Conservation (phyloP, 345 rosid species). For the Reutealis trisperma region DNA sequence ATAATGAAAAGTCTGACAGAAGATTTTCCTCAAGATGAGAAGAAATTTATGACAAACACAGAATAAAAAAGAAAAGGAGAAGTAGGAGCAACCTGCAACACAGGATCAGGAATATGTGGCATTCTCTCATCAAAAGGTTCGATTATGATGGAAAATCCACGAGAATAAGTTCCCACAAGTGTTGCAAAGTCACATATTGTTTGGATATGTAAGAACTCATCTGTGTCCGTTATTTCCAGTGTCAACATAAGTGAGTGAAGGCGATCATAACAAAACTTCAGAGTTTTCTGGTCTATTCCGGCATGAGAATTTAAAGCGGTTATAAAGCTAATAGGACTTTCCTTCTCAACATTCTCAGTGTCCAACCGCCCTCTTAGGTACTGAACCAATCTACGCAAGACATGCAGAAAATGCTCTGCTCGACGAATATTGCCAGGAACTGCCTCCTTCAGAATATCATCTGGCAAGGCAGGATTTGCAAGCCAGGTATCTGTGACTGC, state of each 20-base stretch:
- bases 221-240: conserved; percentile 92
- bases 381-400: conserved; percentile 84
- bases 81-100: conserved; percentile 66
- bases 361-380: conserved; percentile 75
- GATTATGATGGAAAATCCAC: conserved; percentile 92
- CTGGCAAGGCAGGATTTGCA: conserved; percentile 97
- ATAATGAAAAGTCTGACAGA: neutral
- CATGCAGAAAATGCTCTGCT: conserved; percentile 94
- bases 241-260: conserved; percentile 94
- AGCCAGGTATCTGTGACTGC: conserved; percentile 88
- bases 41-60: neutral
- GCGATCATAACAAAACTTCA: conserved; percentile 96
- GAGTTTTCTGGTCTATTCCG: conserved; percentile 90
- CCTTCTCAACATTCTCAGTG: conserved; percentile 88
- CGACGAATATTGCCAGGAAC: conserved; percentile 97
- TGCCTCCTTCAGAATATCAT: conserved; percentile 91
- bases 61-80: neutral
- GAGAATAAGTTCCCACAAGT: conserved; percentile 84
- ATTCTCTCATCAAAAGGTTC: conserved; percentile 98
- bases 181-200: conserved; percentile 97
- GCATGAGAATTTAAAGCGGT: conserved; percentile 67
- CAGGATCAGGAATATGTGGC: conserved; percentile 98
- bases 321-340: conserved; percentile 87
- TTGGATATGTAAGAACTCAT: conserved; percentile 91
- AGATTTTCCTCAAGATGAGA: neutral